Conservation (phyloP, 148 eudicot genomes). For the Suaeda aralocaspica region DNA sequence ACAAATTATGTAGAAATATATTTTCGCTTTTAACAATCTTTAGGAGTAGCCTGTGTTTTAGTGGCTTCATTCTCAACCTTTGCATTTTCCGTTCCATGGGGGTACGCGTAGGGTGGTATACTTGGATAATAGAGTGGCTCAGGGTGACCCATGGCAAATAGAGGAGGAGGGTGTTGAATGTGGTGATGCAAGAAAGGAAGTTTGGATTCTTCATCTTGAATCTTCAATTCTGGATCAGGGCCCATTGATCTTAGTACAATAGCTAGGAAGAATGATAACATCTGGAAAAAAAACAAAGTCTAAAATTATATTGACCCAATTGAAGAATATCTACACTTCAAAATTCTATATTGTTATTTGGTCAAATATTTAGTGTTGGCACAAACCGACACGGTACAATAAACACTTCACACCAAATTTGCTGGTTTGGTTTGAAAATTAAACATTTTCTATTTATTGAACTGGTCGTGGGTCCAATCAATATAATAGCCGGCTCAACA, state of each 20-base stretch:
- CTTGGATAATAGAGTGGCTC: conserved; percentile 2
- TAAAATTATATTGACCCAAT: too few species aligned
- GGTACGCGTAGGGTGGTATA: not conserved
- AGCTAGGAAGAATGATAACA: conserved; percentile 34
- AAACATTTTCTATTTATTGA: too few species aligned
- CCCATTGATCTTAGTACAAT: conserved; percentile 30
- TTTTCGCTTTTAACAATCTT: not conserved
- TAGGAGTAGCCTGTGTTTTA: not conserved
- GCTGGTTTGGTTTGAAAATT: too few species aligned
- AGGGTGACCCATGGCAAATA: conserved; percentile 29
- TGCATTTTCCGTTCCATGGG: not conserved
- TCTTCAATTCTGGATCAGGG: not conserved
- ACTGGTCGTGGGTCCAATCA: too few species aligned
- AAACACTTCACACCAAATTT: too few species aligned
- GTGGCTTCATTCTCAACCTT: not conserved
- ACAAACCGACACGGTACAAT: too few species aligned
- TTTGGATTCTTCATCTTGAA: not conserved
- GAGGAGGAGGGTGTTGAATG: conserved; percentile 14
- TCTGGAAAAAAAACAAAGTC: not conserved
- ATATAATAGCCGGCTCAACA: too few species aligned
- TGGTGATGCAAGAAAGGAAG: conserved; percentile 16
- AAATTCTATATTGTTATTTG: too few species aligned
- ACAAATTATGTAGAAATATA: not conserved
- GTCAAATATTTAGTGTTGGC: too few species aligned
- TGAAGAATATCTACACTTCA: too few species aligned